Evolutionary conservation across 1,284 basidiomycete species (phyloP).

Genomic region (Retiboletus flavoniger): DNA sequence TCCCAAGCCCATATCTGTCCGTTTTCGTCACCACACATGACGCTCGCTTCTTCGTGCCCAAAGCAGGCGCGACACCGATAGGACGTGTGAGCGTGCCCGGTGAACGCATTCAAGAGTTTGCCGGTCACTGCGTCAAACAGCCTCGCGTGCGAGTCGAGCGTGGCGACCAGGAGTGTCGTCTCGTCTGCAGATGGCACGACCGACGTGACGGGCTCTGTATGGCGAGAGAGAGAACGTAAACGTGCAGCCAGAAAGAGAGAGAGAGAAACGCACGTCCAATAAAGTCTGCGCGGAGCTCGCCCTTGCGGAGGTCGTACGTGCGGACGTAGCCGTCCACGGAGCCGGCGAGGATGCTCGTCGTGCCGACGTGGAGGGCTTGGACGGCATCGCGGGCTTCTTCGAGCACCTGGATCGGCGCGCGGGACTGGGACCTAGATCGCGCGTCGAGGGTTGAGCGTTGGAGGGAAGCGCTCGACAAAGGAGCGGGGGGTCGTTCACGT

Average conservation of each 20-base stretch:
- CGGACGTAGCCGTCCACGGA: conserved; percentile 91
- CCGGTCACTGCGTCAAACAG: conserved; percentile 86
- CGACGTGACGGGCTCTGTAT: conserved; percentile 76
- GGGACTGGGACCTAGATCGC: conserved; percentile 64
- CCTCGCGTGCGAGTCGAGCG: conserved; percentile 81
- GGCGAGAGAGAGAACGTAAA: background rate
- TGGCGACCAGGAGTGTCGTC: conserved; percentile 78
- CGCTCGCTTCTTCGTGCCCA: conserved; percentile 76
- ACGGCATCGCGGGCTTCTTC: conserved; percentile 91
- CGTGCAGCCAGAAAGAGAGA: background rate
- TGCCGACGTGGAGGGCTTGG: conserved; percentile 69
- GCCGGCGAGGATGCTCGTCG: conserved; percentile 72
- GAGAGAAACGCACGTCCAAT: conserved; percentile 64
- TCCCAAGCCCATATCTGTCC: conserved; percentile 93
- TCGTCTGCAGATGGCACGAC: conserved; percentile 73
- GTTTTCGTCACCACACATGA: conserved; percentile 88
- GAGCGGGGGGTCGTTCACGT: conserved; percentile 1
- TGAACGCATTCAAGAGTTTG: conserved; percentile 82
- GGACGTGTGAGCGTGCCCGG: conserved; percentile 63
- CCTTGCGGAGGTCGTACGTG: conserved; percentile 92
- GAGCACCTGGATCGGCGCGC: conserved; percentile 86
- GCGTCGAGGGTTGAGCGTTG: background rate
- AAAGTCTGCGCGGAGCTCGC: conserved; percentile 84
- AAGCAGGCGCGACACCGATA: conserved; percentile 71
- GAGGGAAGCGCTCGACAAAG: background rate